Conservation (phyloP, 2,329 filamentous ascomycete species). For the Aspergillus sp. region DNA sequence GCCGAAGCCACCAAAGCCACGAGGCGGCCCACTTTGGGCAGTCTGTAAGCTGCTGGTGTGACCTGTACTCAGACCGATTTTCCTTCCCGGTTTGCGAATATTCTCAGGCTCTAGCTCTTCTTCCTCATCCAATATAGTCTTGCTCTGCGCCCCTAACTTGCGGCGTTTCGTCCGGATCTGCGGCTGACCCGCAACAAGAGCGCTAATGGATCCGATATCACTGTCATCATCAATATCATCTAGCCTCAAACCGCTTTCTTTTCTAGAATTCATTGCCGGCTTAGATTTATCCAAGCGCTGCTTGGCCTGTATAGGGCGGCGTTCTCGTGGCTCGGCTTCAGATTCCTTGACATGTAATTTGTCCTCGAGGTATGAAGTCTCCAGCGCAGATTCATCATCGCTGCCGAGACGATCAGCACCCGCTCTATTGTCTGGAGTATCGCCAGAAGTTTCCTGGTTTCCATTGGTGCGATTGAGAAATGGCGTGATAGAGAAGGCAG, state of each 20-base stretch:
- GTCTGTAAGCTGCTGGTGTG: constrained; percentile 11
- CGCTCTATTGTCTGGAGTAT: constrained; percentile 31
- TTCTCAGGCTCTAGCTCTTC: constrained; percentile 51
- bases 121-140: constrained; percentile 70
- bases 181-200: constrained; percentile 18
- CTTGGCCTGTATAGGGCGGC: neutral
- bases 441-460: constrained; percentile 43
- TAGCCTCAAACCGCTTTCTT: neutral
- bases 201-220: constrained; percentile 19
- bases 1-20: constrained; percentile 52
- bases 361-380: constrained; percentile 3
- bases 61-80: constrained; percentile 26
- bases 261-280: constrained; percentile 19
- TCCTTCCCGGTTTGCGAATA: constrained; percentile 29
- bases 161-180: constrained; percentile 66
- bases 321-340: neutral
- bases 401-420: constrained; percentile 20
- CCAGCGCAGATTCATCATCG: constrained; percentile 7
- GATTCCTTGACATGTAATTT: neutral
- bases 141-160: constrained; percentile 65
- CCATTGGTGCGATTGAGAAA: constrained; percentile 78
- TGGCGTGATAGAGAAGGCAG: constrained; percentile 88
- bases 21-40: constrained; percentile 11
- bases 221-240: constrained; percentile 21
- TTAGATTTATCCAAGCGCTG: neutral